A percentile compares a stretch with the other conserved stretches of the same genome.
phyloP scores from a whole-genome alignment of 2,329 filamentous ascomycete species.

The Scedosporium boydii region DNA sequence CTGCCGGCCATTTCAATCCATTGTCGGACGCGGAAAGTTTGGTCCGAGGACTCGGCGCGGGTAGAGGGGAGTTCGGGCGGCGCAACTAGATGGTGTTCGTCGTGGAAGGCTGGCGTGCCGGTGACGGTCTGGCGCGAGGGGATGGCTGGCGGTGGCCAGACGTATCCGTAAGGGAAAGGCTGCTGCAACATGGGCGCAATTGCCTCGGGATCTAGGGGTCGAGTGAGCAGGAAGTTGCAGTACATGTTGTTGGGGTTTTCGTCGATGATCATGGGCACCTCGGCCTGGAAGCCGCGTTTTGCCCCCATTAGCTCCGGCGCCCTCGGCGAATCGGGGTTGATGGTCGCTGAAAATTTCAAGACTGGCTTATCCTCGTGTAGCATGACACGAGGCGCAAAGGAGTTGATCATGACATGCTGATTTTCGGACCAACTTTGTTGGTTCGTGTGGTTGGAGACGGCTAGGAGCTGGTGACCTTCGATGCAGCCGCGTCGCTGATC shows the following conservation, averaged over 20 bases:
- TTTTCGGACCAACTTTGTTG: conserved; percentile 51
- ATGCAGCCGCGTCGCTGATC: conserved; percentile 65
- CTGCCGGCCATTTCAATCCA: conserved; percentile 59
- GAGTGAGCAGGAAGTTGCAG: conserved; percentile 60
- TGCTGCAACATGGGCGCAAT: conserved; percentile 19
- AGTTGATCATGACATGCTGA: conserved; percentile 56
- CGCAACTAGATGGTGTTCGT: conserved; percentile 16
- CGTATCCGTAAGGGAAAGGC: conserved; percentile 35
- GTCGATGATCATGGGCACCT: conserved; percentile 43
- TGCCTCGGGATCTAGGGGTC: conserved; percentile 30
- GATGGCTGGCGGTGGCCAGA: conserved; percentile 70
- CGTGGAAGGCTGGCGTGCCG: conserved; percentile 19
- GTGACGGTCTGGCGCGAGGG: conserved; percentile 50
- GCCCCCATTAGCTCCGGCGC: background rate
- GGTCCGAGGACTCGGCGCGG: conserved; percentile 54
- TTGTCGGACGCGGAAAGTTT: conserved; percentile 63
- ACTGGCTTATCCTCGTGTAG: conserved; percentile 70
- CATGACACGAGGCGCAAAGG: conserved; percentile 59
- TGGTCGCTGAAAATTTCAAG: conserved; percentile 38
- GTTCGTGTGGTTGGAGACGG: conserved; percentile 46
- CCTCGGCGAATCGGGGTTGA: background rate
- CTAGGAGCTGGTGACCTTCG: conserved; percentile 68
- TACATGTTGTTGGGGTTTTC: conserved; percentile 40
- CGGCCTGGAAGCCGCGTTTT: conserved; percentile 28
- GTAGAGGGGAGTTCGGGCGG: conserved; percentile 29